Evolutionary conservation across 768 basidiomycete genomes (phyloP), one percentile per base, ranked within the genome.

Genomic region (Daedaleopsis sinensis): DNA sequence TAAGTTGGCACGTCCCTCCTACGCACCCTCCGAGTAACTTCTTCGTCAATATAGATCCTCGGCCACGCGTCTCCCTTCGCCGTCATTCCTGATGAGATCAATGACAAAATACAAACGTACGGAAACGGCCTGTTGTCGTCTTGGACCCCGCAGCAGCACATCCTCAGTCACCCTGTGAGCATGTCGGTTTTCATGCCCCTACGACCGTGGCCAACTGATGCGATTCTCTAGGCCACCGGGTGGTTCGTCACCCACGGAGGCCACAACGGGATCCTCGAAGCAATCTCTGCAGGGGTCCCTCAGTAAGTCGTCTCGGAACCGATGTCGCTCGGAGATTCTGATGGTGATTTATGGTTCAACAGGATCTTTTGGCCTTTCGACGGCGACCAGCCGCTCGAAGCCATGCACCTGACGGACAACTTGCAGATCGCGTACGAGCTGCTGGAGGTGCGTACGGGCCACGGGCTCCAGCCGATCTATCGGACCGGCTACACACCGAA

Each of bases 361-460:
- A 72, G 71, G 65, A 72, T 72, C 23, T 61, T 67, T 24, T 72
- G 71, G 71, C 71, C 71, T 1, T 66, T 68, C 54, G 36, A 46
- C 32, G 67, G 57, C 9, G 70, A 72, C 52, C 70, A 72, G 52
- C 65, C 70, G 1, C 19, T 51, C 18, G 71, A 71, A 57, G 58
- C 65, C 8, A 51, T 68, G 12, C 58, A 65, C 32, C 53, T 69
- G 37, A 57, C 67, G 10, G 64, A 67, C n/a, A 58, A 63, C 44
- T 65, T 69, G 44, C 39, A 65, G 32, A 55, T 72, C 35, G 71
- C 64, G 11, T 72, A 70, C 58, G 68, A 72, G 66, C 62, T 72
- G 13, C 56, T 72, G 44, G 68, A 71, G 52, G 68, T 70, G 6
- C 68, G 71, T 32, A 63, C 62, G 11, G 67, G 69, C 4, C 50